Conservation (phyloP, 2,329 filamentous ascomycete genomes). For the Pestalotiopsis sp. region DNA sequence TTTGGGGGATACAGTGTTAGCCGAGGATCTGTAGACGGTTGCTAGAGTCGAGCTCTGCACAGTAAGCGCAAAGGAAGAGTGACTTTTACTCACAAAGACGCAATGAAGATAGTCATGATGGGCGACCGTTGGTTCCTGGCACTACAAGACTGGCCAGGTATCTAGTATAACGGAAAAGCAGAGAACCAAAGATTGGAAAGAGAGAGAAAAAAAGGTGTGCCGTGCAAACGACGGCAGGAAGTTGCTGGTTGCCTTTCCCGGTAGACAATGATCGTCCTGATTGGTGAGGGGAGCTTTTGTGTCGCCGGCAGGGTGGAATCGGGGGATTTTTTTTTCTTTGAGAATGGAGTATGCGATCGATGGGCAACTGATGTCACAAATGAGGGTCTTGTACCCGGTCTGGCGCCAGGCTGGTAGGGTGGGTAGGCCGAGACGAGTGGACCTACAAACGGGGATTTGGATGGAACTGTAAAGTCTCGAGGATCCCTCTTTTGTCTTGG, state of each 20-base stretch:
- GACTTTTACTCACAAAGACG: conserved; percentile 6
- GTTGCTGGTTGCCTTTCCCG: conserved; percentile 6
- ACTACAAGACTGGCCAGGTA: background rate
- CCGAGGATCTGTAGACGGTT: background rate
- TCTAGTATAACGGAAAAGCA: background rate
- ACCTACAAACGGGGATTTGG: background rate
- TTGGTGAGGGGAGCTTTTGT: conserved; percentile 1
- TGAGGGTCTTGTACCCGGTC: background rate
- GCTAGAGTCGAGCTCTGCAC: background rate
- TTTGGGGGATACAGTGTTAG: conserved; percentile 52
- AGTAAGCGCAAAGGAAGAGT: background rate
- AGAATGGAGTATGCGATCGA: background rate
- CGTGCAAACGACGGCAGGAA: background rate
- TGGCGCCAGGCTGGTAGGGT: background rate
- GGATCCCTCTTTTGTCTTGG: background rate
- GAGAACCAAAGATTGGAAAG: background rate
- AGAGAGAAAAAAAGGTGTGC: background rate
- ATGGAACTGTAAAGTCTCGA: background rate
- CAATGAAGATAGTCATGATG: conserved; percentile 5
- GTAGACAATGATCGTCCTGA: background rate
- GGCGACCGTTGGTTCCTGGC: background rate
- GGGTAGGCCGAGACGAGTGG: background rate
- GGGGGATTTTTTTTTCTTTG: background rate
- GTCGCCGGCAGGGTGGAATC: background rate
- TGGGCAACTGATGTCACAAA: background rate